These are phyloP conservation scores for Geosiphon pyriformis DNA, from an alignment of 192 early-diverging fungal species.

Conservation along the genomic window DNA sequence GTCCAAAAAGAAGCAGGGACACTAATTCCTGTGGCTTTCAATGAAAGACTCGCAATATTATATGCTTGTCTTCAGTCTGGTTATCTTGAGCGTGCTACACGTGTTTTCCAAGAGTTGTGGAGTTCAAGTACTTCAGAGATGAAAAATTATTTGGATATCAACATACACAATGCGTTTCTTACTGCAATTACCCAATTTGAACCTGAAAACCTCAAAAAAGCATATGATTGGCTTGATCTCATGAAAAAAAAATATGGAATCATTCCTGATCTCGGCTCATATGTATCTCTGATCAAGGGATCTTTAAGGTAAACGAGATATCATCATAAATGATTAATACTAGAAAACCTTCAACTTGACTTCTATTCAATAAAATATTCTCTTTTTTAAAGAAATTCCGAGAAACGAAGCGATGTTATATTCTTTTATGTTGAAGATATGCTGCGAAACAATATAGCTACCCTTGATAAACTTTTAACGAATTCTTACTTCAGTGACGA, in stretches of 20 bases:
- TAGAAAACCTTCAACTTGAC: neutral
- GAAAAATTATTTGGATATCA: conserved; percentile 59
- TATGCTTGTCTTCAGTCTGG: conserved; percentile 74
- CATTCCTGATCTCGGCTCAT: conserved; percentile 63
- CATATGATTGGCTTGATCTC: conserved; percentile 63
- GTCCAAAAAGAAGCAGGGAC: conserved; percentile 25
- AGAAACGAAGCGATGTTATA: neutral
- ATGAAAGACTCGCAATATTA: conserved; percentile 72
- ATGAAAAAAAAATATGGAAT: conserved; percentile 51
- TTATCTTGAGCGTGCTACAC: conserved; percentile 66
- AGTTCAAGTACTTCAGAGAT: conserved; percentile 64
- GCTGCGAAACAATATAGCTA: neutral
- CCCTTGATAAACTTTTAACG: neutral
- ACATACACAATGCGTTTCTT: conserved; percentile 81
- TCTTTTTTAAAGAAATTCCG: neutral
- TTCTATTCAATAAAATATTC: too few species aligned
- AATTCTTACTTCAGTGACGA: conserved; percentile 14
- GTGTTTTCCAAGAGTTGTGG: conserved; percentile 60
- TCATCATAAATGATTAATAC: conserved; percentile 1
- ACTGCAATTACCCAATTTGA: conserved; percentile 59
- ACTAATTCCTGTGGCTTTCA: conserved; percentile 32
- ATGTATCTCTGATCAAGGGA: conserved; percentile 69
- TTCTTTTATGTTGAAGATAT: neutral
- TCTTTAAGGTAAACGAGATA: conserved; percentile 51
- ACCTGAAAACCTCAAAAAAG: conserved; percentile 40